A percentile compares a stretch with the other conserved stretches of the same genome.
Conservation (phyloP, 345 rosid genomes). For the Brassica rapa region DNA sequence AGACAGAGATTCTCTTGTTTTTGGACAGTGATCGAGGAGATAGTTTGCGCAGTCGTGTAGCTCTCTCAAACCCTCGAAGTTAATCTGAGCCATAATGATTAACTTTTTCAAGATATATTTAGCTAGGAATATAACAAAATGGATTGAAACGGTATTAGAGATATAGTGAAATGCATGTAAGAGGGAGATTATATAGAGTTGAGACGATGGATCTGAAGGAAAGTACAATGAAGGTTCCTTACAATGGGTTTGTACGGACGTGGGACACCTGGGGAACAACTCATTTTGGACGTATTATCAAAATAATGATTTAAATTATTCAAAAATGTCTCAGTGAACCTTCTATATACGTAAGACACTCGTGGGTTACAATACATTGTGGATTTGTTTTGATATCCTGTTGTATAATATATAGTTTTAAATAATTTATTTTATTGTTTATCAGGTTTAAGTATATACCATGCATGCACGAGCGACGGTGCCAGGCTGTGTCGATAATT, state of each 20-base stretch:
- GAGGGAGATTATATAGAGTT: background rate
- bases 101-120: conserved; percentile 1
- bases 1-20: conserved; percentile 49
- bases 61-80: conserved; percentile 64
- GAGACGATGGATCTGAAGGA: conserved; percentile 34
- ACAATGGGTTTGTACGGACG: conserved; percentile 46
- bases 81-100: conserved; percentile 50
- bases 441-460: background rate
- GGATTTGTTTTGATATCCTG: conserved; percentile 33
- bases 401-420: background rate
- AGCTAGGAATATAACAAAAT: background rate
- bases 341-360: conserved; percentile 35
- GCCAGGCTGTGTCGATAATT: conserved; percentile 39
- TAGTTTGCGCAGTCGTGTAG: conserved; percentile 75
- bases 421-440: background rate
- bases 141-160: background rate
- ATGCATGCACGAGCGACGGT: conserved; percentile 42
- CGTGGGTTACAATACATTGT: conserved; percentile 27
- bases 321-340: conserved; percentile 28
- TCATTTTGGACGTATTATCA: conserved; percentile 36
- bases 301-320: conserved; percentile 14
- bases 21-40: conserved; percentile 64
- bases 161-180: conserved; percentile 16
- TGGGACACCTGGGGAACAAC: conserved; percentile 46
- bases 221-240: conserved; percentile 48